Evolutionary conservation across 768 basidiomycete genomes (phyloP).

Genomic region (Boletus rufocinnamomeus): DNA sequence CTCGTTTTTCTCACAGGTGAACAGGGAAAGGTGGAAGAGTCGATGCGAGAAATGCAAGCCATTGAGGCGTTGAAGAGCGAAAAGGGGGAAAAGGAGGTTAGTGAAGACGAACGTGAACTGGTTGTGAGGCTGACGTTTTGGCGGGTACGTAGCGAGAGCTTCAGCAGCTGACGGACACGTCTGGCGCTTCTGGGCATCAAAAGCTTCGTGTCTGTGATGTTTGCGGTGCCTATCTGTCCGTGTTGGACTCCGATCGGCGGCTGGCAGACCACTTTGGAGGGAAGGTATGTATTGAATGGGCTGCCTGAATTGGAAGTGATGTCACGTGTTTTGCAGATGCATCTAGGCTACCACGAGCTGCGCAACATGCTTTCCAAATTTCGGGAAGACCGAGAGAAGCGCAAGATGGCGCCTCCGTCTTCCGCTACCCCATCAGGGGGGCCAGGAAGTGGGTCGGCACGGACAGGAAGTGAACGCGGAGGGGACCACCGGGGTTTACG

Average conservation of each 20-base stretch:
- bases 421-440: constrained; percentile 38
- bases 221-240: constrained; percentile 98
- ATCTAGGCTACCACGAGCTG: constrained; percentile 97
- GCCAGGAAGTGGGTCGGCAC: constrained; percentile 41
- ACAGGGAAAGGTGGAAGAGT: constrained; percentile 99
- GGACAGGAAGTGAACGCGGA: constrained; percentile 44
- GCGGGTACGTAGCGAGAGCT: constrained; percentile 69
- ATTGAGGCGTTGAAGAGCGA: constrained; percentile 97
- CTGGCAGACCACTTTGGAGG: constrained; percentile 99
- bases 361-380: constrained; percentile 92
- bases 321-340: constrained; percentile 70
- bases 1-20: constrained; percentile 60
- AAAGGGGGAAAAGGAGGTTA: constrained; percentile 92
- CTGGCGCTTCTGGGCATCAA: constrained; percentile 99
- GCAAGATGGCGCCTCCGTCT: constrained; percentile 59
- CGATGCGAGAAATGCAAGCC: constrained; percentile 95
- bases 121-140: constrained; percentile 11
- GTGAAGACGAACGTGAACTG: constrained; percentile 13
- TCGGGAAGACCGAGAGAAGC: constrained; percentile 85
- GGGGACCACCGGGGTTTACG: constrained; percentile 61
- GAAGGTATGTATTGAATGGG: constrained; percentile 63
- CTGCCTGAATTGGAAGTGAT: constrained; percentile 27
- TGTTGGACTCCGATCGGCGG: constrained; percentile 97
- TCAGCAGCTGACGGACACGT: constrained; percentile 95
- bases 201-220: constrained; percentile 99